A percentile compares a stretch with the other conserved stretches of the same genome.
Evolutionary conservation across 2,329 filamentous ascomycete genomes (phyloP).

Genomic region (Pseudogymnoascus sp.): DNA sequence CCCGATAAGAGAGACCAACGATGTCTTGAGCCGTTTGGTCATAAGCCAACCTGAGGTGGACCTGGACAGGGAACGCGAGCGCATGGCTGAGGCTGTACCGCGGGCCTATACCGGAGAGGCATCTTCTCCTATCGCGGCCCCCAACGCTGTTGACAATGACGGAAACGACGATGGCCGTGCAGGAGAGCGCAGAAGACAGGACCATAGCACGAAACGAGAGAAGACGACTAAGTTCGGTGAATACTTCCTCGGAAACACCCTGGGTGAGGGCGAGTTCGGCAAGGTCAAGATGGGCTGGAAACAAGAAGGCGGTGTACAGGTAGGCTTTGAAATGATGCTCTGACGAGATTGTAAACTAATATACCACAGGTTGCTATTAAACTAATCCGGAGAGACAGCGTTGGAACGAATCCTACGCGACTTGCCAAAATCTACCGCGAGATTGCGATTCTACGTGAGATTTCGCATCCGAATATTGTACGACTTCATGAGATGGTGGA

Average conservation of each 20-base stretch:
- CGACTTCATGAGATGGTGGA: slow-evolving; percentile 97
- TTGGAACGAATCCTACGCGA: slow-evolving; percentile 80
- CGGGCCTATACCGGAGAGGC: slow-evolving; percentile 13
- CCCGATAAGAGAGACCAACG: slow-evolving; percentile 66
- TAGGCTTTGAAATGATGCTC: slow-evolving; percentile 29
- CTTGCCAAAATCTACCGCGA: slow-evolving; percentile 97
- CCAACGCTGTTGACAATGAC: slow-evolving; percentile 41
- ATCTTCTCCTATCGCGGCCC: slow-evolving; percentile 33
- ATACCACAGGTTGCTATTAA: slow-evolving; percentile 79
- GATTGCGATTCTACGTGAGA: slow-evolving; percentile 78
- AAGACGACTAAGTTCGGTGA: slow-evolving; percentile 90
- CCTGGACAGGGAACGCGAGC: slow-evolving; percentile 61
- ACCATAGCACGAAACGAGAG: slow-evolving; percentile 44
- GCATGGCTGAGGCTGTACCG: slow-evolving; percentile 51
- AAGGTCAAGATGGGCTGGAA: slow-evolving; percentile 99
- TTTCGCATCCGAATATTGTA: slow-evolving; percentile 95
- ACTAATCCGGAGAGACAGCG: slow-evolving; percentile 83
- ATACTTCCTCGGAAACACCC: slow-evolving; percentile 89
- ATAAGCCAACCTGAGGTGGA: slow-evolving; percentile 70
- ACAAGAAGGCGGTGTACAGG: slow-evolving; percentile 80
- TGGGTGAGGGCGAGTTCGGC: slow-evolving; percentile 96
- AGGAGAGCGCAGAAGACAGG: slow-evolving; percentile 49
- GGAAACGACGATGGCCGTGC: slow-evolving; percentile 36
- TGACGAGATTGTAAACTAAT: neutral
- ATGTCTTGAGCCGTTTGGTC: slow-evolving; percentile 69